phyloP scores from a whole-genome alignment of 78 protist genomes.

The Cyanophora paradoxa region DNA sequence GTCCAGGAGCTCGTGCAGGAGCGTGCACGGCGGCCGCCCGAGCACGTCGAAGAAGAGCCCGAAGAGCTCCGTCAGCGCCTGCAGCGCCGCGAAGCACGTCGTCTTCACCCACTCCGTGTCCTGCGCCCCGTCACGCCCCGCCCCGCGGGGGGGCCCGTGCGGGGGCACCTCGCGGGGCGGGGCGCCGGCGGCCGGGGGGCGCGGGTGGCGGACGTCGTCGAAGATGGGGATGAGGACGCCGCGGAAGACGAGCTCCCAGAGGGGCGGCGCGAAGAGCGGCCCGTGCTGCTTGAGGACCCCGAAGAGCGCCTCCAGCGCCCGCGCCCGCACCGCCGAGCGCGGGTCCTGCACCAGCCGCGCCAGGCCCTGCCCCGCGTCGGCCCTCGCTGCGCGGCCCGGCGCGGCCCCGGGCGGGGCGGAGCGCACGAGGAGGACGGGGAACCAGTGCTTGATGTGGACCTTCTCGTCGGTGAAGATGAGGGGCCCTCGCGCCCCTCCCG shows the following conservation, averaged over 20 bases:
- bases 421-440: slow-evolving; percentile 6
- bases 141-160: too few relatives aligned
- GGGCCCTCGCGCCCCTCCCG: too few relatives aligned
- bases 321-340: background rate
- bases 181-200: too few relatives aligned
- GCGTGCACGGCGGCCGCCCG: too few relatives aligned
- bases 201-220: slow-evolving; percentile 54
- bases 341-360: background rate
- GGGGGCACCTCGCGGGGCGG: too few relatives aligned
- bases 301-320: background rate
- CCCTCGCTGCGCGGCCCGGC: background rate
- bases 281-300: background rate
- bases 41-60: background rate
- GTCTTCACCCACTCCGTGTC: background rate
- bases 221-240: slow-evolving; percentile 86
- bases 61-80: background rate
- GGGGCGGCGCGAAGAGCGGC: slow-evolving; percentile 22
- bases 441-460: too few relatives aligned
- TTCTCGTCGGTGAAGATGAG: too few relatives aligned
- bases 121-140: too few relatives aligned
- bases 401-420: background rate
- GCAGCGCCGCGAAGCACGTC: background rate
- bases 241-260: slow-evolving; percentile 79
- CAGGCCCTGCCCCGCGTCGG: background rate
- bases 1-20: background rate